Base-by-base conservation (phyloP, 1,284 basidiomycete genomes). In the Schizophyllum commune region DNA sequence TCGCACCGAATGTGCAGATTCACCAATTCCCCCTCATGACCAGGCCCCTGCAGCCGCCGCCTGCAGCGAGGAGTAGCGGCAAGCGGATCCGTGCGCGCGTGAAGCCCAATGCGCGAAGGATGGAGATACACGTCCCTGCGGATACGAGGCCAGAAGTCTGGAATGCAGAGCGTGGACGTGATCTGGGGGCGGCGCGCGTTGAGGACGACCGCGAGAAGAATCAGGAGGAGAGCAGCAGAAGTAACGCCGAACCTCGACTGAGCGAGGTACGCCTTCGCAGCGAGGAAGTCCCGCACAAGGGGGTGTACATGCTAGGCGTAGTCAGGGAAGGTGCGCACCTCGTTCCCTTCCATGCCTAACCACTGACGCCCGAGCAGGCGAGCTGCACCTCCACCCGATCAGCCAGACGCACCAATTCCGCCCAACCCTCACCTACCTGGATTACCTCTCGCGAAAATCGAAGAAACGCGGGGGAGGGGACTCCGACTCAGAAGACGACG, bases 11-110 rank as follows among this genome's bases (percentile, higher is more conserved):
- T 68, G 69, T 92, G 33, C 88, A 91, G 47, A 72, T 92, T 4
- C 88, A 92, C 68, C 91, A 92, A 66, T 92, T 85, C 67, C 90
- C 91, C 9, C 79, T 92, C 7, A 75, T 91, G 5, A 84, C 80
- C 27, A 79, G 89, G 32, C 85, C 89, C 4, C 77, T 92, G 1
- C 86, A 88, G 73, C 80, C 80, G 3, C 89, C 91, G 4, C 89
- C 91, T 17, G 86, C 88, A 7, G 88, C 91, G 17, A 72, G 74
- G 52, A 70, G 80, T 39, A 86, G 84, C 66, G 91, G 91, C 21
- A 92, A 92, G 72, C 81, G 83, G 39, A 89, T 92, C 60, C 79
- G 78, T 54, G 88, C 89, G 8, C 83, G 90, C 53, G 73, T 86
- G 62, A 92, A 91, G 71, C 80, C 84, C 5, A 74, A 78, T 55